Evolutionary conservation across 257 asterid species (phyloP), one percentile per base, ranked within the genome.

Genomic region (Thymus quinquecostatus): DNA sequence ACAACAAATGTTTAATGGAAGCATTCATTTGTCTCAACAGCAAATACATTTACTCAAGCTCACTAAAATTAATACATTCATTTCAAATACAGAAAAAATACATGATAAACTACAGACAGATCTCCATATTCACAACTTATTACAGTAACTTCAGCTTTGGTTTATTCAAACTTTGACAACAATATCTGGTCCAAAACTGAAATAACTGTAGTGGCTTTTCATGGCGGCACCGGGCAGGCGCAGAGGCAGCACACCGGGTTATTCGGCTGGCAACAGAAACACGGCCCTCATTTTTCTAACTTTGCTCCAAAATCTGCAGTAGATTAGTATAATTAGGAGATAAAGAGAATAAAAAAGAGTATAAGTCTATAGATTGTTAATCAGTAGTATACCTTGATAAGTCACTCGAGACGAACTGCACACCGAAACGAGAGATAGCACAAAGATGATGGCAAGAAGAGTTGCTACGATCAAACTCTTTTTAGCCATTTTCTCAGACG

Each of bases 261-360:
- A 44, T 57, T 49, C 10, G 80, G 80, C 59, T 65, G 27, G 71
- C 77, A 76, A 36, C 80, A 75, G 45, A 10, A 27, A 58, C 80
- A 75, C n/a, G 75, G 71, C 5, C 76, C 76, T 40, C 80, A 70
- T 65, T 64, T 70, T 54, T 64, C 80, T 36, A 54, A 57, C 72
- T 56, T 76, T n/a, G 50, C 50, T 3, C 78, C 69, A 43, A 27
- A 11, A 36, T 55, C 76, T 76, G 80, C 68, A 70, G 29, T 33
- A 68, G 57, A 14, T 51, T 4, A 21, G 21, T 13, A 48, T 48
- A 48, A 48, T 11, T 48, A 11, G 12, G n/a, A 45, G 50, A 45
- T 45, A 8, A 45, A 10, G n/a, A 1, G 8, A 0, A 0, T 10
- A 0, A 44, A 45, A 8, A 45, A 8, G 1, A 8, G 3, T 8